Evolutionary conservation across 495 filamentous ascomycete species (phyloP).

Genomic region (Tuber borchii): DNA sequence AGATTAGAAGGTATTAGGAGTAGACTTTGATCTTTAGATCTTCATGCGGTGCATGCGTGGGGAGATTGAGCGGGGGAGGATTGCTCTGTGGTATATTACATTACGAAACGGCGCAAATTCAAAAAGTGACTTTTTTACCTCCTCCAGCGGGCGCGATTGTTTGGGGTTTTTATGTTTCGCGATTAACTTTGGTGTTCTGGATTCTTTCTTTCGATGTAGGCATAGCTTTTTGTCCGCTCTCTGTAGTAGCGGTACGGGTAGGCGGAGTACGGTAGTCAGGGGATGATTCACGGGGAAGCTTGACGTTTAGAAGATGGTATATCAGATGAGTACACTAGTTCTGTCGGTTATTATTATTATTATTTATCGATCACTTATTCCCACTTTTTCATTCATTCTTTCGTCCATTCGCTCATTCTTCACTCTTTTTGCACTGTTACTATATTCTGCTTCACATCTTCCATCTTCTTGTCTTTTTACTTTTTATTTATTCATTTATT

Average conservation of each 20-base stretch:
- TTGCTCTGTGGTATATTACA: neutral
- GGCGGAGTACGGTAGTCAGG: neutral
- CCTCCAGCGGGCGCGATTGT: neutral
- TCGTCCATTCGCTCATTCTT: neutral
- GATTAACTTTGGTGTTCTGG: neutral
- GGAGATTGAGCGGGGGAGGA: neutral
- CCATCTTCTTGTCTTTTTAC: too few relatives aligned
- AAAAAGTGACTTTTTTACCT: neutral
- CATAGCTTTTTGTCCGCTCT: neutral
- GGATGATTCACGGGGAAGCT: neutral
- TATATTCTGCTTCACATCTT: neutral
- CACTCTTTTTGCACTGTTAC: neutral
- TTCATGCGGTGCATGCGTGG: neutral
- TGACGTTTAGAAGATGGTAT: neutral
- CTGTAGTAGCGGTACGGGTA: neutral
- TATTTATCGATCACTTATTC: neutral
- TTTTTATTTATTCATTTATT: neutral
- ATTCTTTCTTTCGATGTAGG: neutral
- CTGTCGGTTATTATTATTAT: neutral
- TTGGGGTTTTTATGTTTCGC: neutral
- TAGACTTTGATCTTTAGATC: slow-evolving; percentile 25
- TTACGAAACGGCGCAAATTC: slow-evolving; percentile 1
- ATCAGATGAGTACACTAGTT: neutral
- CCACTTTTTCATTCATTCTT: neutral
- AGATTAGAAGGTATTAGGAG: slow-evolving; percentile 72